phyloP scores from a whole-genome alignment of 306 rosid species.

The Cicer pinnatifidum region DNA sequence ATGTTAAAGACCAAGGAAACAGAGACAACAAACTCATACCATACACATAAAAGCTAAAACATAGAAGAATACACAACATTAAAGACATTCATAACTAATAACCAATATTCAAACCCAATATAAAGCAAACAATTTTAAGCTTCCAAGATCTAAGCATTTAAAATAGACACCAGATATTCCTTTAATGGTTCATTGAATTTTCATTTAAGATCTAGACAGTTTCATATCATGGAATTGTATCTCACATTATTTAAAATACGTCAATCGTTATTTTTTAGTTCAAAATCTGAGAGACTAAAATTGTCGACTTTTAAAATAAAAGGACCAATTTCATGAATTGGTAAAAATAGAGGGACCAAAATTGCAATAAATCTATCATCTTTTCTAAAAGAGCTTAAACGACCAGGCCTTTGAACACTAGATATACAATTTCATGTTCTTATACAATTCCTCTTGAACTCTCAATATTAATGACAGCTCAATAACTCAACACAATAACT shows the following conservation, averaged over 20 bases:
- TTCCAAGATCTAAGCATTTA: conserved; percentile 7
- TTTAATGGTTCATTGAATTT: background rate
- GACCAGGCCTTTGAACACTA: background rate
- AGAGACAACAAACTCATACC: background rate
- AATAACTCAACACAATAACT: background rate
- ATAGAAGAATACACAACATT: background rate
- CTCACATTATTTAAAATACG: no score
- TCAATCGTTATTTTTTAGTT: no score
- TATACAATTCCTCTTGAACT: background rate
- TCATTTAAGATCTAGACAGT: background rate
- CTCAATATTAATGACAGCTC: background rate
- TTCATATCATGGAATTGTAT: no score
- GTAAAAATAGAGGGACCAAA: no score
- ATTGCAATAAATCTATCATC: background rate
- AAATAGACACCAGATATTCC: background rate
- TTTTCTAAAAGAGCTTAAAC: background rate
- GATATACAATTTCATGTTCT: conserved; percentile 5
- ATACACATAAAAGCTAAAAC: background rate
- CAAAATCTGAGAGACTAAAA: no score
- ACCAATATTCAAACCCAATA: conserved; percentile 1
- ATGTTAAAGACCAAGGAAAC: background rate
- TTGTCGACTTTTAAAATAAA: no score
- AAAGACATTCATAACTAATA: background rate
- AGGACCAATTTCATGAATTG: no score
- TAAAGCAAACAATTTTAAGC: background rate